These are phyloP conservation scores for Candida wancherniae DNA, from an alignment of 805 yeast species.

Conservation along the genomic window DNA sequence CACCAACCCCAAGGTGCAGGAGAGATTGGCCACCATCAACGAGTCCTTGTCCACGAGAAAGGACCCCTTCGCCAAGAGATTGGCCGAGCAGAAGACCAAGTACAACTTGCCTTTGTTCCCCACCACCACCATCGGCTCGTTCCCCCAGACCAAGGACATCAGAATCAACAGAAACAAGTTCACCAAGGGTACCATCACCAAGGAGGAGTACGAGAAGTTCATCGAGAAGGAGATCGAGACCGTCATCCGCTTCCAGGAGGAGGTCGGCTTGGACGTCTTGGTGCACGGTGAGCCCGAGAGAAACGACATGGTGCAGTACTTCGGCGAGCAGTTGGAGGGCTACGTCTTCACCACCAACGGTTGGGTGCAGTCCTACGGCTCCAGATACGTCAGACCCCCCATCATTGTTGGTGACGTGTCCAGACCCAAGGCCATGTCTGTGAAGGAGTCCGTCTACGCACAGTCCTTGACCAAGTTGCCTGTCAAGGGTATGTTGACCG, in stretches of 20 bases:
- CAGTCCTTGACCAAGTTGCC: slow-evolving; percentile 94
- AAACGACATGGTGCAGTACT: slow-evolving; percentile 99
- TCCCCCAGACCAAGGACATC: slow-evolving; percentile 99
- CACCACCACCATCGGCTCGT: slow-evolving; percentile 99
- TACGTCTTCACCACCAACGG: slow-evolving; percentile 98
- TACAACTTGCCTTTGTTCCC: slow-evolving; percentile 98
- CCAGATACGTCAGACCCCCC: slow-evolving; percentile 99
- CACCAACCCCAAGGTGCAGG: slow-evolving; percentile 85
- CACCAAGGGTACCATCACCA: slow-evolving; percentile 92
- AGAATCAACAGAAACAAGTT: slow-evolving; percentile 98
- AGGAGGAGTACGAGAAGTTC: slow-evolving; percentile 93
- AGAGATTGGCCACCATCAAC: slow-evolving; percentile 75
- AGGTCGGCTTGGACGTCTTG: slow-evolving; percentile 94
- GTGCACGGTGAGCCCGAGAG: slow-evolving; percentile 99
- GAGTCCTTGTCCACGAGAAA: slow-evolving; percentile 77
- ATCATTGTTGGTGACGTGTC: slow-evolving; percentile 98
- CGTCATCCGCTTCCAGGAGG: slow-evolving; percentile 98
- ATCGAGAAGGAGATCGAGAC: slow-evolving; percentile 94
- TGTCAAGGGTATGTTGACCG: slow-evolving; percentile 99
- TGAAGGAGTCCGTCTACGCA: slow-evolving; percentile 98
- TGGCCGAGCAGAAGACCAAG: slow-evolving; percentile 77
- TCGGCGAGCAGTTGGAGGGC: slow-evolving; percentile 98
- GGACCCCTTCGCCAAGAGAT: slow-evolving; percentile 81
- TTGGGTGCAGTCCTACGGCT: slow-evolving; percentile 99
- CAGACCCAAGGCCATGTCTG: slow-evolving; percentile 97